These are phyloP conservation scores for Picochlorum sp. DNA, from an alignment of 139 green algal genomes.

Conservation along the genomic window DNA sequence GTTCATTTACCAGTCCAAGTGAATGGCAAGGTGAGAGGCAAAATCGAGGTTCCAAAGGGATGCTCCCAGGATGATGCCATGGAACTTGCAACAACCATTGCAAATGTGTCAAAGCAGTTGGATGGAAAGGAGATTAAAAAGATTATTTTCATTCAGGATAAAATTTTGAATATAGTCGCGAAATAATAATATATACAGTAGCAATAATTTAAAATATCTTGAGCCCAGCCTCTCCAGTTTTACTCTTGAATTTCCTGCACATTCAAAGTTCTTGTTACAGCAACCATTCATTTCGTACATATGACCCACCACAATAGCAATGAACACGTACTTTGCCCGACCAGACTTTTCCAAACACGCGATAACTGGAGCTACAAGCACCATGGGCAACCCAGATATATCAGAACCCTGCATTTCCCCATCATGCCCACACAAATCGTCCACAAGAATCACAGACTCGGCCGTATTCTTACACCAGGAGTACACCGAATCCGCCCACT, in stretches of 20 bases:
- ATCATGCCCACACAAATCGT: slow-evolving; percentile 40
- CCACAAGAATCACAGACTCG: slow-evolving; percentile 45
- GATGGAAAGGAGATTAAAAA: slow-evolving; percentile 84
- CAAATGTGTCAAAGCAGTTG: slow-evolving; percentile 50
- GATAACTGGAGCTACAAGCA: slow-evolving; percentile 46
- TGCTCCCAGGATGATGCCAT: slow-evolving; percentile 61
- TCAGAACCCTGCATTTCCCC: slow-evolving; percentile 44
- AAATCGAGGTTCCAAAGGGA: slow-evolving; percentile 59
- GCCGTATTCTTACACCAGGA: slow-evolving; percentile 34
- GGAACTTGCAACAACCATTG: slow-evolving; percentile 37
- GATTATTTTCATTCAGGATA: slow-evolving; percentile 82
- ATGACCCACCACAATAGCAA: no score
- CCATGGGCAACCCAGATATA: slow-evolving; percentile 45
- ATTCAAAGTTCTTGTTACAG: no score
- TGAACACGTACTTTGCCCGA: no score
- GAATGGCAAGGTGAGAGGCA: slow-evolving; percentile 88
- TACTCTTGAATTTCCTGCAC: not conserved
- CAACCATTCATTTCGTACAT: no score
- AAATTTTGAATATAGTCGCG: slow-evolving; percentile 93
- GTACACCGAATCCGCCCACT: slow-evolving; percentile 49
- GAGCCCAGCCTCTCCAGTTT: slow-evolving; percentile 54
- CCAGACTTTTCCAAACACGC: not conserved
- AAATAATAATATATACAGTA: slow-evolving; percentile 4
- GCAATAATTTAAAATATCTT: slow-evolving; percentile 47
- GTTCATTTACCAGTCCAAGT: slow-evolving; percentile 83